These are phyloP conservation scores for Trichosporon sp. DNA, from an alignment of 1,284 basidiomycete genomes.

Conservation along the genomic window DNA sequence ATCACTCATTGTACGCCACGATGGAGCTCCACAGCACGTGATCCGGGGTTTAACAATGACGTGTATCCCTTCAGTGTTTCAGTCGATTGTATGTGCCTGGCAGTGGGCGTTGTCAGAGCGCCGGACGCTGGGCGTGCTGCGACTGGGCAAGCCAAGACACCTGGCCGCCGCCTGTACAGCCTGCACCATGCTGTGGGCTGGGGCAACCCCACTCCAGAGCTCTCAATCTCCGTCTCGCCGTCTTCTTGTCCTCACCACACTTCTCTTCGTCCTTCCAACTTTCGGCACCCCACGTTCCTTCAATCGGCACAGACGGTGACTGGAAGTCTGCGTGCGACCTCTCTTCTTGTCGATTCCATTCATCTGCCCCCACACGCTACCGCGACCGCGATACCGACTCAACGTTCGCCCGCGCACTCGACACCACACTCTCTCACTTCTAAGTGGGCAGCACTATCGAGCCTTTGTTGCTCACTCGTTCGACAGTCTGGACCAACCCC, in stretches of 20 bases:
- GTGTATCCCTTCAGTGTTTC: background rate
- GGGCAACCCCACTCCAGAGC: constrained; percentile 3
- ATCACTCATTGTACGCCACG: constrained; percentile 2
- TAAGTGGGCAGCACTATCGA: background rate
- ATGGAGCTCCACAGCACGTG: constrained; percentile 8
- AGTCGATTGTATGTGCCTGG: constrained; percentile 3
- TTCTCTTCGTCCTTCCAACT: background rate
- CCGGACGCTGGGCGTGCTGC: background rate
- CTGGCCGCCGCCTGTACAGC: background rate
- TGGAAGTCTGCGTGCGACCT: background rate
- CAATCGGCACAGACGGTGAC: background rate
- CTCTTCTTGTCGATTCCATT: background rate
- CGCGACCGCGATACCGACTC: background rate
- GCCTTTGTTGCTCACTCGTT: background rate
- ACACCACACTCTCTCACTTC: background rate
- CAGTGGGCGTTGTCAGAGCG: background rate
- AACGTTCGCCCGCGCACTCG: background rate
- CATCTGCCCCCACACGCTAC: background rate
- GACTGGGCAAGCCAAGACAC: constrained; percentile 4
- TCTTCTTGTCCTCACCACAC: constrained; percentile 1
- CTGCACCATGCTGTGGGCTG: background rate
- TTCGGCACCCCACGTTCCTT: constrained; percentile 1
- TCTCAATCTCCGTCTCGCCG: background rate
- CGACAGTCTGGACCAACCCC: background rate
- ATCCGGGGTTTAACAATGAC: background rate